Evolutionary conservation across 441 rosid species (phyloP), one percentile per base, ranked within the genome.

Genomic region (Aleurites moluccanus): DNA sequence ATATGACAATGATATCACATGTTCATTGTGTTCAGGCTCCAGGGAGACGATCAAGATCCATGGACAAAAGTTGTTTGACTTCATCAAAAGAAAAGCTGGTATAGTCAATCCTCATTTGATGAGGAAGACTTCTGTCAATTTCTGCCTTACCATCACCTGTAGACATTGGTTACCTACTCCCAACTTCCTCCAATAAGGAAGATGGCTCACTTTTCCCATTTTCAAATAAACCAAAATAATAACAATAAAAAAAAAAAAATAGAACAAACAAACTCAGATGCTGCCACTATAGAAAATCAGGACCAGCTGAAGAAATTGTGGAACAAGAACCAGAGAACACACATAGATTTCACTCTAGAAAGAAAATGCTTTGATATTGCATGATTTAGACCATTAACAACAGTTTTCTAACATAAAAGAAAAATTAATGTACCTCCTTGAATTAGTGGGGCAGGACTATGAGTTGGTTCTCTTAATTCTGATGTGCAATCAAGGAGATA

Each of bases 401-500:
- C 6, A 35, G 38, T 25, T 49, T 50, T 23, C 11, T 40, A 45
- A 67, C 20, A 45, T 10, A 33, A 47, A 27, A 53, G 33, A 15
- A 45, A 55, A 42, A 56, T 35, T 59, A 42, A 64, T 20, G 80
- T 83, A 88, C 97, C 95, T 78, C 62, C 76, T 35, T 74, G 80
- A 86, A 77, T 73, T 11, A 62, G 72, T 11, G 85, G 73, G 67
- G 86, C 75, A 67, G 82, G 76, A 78, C 67, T 74, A 53, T 49
- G 53, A 56, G 71, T 73, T 81, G 70, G 69, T 79, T 80, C 85
- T 57, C 82, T 84, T 57, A 90, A 82, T 69, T 79, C 83, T 40
- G 85, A 76, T 73, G 80, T 76, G 78, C 77, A 73, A 80, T 92
- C 92, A 75, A 93, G 93, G 38, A 93, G 86, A 86, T 91, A 88